Evolutionary conservation across 192 early-diverging fungal genomes (phyloP).

Genomic region (Entrophospora sp.): DNA sequence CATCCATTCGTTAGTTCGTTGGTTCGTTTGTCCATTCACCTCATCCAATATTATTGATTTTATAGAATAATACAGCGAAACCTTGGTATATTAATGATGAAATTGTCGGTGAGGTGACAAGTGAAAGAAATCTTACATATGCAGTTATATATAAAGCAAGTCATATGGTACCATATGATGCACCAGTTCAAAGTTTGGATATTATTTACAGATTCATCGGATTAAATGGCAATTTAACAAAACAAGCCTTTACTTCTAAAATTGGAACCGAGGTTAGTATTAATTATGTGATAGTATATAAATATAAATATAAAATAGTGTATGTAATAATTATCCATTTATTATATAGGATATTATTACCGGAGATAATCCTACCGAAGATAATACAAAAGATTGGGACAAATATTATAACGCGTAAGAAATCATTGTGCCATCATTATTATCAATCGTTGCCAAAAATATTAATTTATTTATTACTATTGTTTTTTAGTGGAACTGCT

Average conservation of each 20-base stretch:
- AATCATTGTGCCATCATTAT: background rate
- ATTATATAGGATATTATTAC: slow-evolving; percentile 9
- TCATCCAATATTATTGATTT: background rate
- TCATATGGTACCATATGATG: slow-evolving; percentile 88
- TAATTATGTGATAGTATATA: too few species aligned
- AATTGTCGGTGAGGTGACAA: slow-evolving; percentile 32
- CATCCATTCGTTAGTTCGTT: too few species aligned
- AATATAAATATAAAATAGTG: too few species aligned
- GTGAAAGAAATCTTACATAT: slow-evolving; percentile 63
- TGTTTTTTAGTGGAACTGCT: slow-evolving; percentile 25
- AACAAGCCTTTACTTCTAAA: slow-evolving; percentile 14
- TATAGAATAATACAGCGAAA: background rate
- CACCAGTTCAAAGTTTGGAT: slow-evolving; percentile 65
- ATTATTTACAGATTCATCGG: slow-evolving; percentile 85
- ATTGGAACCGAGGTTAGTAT: slow-evolving; percentile 14
- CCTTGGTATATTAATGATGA: slow-evolving; percentile 42
- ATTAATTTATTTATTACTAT: background rate
- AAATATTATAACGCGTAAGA: slow-evolving; percentile 24
- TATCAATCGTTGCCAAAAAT: background rate
- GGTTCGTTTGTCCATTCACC: background rate
- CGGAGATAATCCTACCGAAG: background rate
- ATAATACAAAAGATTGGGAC: slow-evolving; percentile 23
- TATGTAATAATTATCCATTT: too few species aligned
- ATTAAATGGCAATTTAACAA: slow-evolving; percentile 24
- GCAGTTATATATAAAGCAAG: slow-evolving; percentile 76